A percentile compares a stretch with the other conserved stretches of the same genome.
Conservation (phyloP, 169 alveolate genomes). For the Cryptosporidium viatorum region DNA sequence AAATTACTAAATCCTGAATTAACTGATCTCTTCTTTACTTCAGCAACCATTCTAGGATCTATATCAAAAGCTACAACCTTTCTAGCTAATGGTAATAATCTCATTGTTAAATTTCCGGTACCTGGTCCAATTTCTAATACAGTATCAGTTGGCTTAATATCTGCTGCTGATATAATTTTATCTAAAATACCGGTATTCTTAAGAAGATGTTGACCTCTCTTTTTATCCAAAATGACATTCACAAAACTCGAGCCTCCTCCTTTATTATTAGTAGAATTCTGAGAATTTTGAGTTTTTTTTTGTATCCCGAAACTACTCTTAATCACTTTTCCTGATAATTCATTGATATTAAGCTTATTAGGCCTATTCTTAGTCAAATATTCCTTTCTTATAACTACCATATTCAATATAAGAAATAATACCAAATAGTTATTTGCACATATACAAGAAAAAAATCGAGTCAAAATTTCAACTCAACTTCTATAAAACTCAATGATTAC, state of each 20-base stretch:
- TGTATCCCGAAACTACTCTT: neutral
- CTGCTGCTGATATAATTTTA: slow-evolving; percentile 95
- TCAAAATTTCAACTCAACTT: too few relatives aligned
- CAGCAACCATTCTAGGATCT: slow-evolving; percentile 99
- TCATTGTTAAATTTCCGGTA: slow-evolving; percentile 96
- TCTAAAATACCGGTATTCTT: slow-evolving; percentile 97
- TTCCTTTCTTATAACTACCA: slow-evolving; percentile 65
- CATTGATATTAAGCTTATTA: slow-evolving; percentile 5
- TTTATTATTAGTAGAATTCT: neutral
- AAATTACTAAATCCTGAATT: slow-evolving; percentile 87
- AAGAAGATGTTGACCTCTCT: slow-evolving; percentile 97
- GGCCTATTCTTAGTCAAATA: slow-evolving; percentile 60
- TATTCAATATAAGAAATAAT: neutral
- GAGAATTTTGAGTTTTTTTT: neutral
- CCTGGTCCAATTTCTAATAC: slow-evolving; percentile 99
- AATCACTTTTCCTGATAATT: slow-evolving; percentile 11
- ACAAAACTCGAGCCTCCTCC: slow-evolving; percentile 61
- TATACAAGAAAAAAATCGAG: neutral
- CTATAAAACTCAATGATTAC: too few relatives aligned
- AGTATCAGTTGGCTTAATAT: slow-evolving; percentile 95
- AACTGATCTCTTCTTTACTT: slow-evolving; percentile 94
- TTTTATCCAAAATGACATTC: slow-evolving; percentile 88
- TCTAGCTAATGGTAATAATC: slow-evolving; percentile 94
- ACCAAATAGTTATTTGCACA: neutral
- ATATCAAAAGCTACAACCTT: slow-evolving; percentile 98